Evolutionary conservation across 371 early-diverging fungal species (phyloP), one percentile per base, ranked within the genome.

Genomic region (Capillidium heterosporum): DNA sequence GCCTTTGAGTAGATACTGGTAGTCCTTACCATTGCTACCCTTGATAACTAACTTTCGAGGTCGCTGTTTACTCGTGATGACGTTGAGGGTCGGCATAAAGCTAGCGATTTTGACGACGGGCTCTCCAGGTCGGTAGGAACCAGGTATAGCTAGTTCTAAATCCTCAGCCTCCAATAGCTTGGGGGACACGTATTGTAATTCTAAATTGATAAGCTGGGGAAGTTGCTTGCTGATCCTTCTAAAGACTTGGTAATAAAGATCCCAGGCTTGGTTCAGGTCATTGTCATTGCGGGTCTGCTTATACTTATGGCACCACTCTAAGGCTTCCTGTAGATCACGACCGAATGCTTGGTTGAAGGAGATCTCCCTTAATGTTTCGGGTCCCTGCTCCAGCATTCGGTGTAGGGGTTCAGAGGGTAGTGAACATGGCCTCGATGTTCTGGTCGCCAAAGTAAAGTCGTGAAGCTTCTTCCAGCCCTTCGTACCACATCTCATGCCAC

Each of bases 401-500:
- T 97, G 94, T 57, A 94, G 71, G 4, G 89, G 91, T 57, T 85
- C 83, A 15, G 95, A 68, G n/a, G 1, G 82, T 85, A 1, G 82
- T 80, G 73, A 94, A 81, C 95, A 95, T 95, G 43, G 86, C 92
- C 28, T 85, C 87, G 10, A 82, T 77, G 61, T 94, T 87, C 48
- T 81, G 81, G 28, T 91, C 85, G 26, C 81, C 84, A 65, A 85
- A 91, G 61, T 89, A 95, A 11, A 85, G 71, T 32, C 87, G 65
- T 0, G 89, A 89, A 0, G 95, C 93, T 59, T 91, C 92, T 63
- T 90, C 90, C n/a, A 98, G 67, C 1, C 92, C 92, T 61, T 95
- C 93, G 56, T 86, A 85, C 97, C 98, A 98, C 90, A 91, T 85
- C 71, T 98, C 98, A 56, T 91, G 90, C 90, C 94, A 92, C 35